phyloP scores from a whole-genome alignment of 768 basidiomycete species.

The Tephrocybe rancida region DNA sequence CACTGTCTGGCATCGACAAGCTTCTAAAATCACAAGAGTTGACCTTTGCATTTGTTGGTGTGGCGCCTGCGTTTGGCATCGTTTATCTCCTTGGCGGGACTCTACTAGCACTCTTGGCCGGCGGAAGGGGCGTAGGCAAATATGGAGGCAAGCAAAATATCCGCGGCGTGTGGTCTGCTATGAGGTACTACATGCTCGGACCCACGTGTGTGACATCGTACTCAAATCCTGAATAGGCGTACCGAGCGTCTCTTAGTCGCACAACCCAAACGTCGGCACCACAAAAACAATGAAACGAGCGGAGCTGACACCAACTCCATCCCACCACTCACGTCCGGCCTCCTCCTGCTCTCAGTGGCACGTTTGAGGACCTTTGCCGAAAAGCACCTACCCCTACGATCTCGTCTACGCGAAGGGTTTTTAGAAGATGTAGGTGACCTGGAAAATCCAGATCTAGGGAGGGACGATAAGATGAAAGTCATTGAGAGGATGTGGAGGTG shows the following conservation, averaged over 20 bases:
- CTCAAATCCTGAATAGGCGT: slow-evolving; percentile 37
- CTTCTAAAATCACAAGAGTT: slow-evolving; percentile 92
- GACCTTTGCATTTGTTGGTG: slow-evolving; percentile 96
- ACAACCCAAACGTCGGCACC: slow-evolving; percentile 31
- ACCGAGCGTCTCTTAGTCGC: slow-evolving; percentile 70
- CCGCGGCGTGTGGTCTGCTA: slow-evolving; percentile 64
- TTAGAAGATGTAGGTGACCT: slow-evolving; percentile 84
- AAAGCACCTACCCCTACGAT: slow-evolving; percentile 53
- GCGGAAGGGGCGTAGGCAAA: slow-evolving; percentile 47
- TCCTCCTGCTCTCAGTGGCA: slow-evolving; percentile 71
- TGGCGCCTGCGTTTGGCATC: slow-evolving; percentile 85
- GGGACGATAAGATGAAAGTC: slow-evolving; percentile 74
- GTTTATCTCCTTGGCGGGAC: slow-evolving; percentile 69
- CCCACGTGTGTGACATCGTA: neutral
- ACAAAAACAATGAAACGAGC: slow-evolving; percentile 2
- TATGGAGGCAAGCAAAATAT: slow-evolving; percentile 62
- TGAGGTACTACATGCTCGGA: slow-evolving; percentile 50
- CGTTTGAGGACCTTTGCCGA: slow-evolving; percentile 69
- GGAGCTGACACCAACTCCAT: slow-evolving; percentile 20
- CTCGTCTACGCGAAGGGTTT: slow-evolving; percentile 74
- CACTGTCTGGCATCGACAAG: slow-evolving; percentile 89
- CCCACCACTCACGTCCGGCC: slow-evolving; percentile 64
- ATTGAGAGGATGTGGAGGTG: slow-evolving; percentile 88
- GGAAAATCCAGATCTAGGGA: slow-evolving; percentile 70
- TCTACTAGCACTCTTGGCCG: slow-evolving; percentile 49